Evolutionary conservation across 306 rosid genomes (phyloP), one percentile per base, ranked within the genome.

Genomic region (Cicer cuneatum): DNA sequence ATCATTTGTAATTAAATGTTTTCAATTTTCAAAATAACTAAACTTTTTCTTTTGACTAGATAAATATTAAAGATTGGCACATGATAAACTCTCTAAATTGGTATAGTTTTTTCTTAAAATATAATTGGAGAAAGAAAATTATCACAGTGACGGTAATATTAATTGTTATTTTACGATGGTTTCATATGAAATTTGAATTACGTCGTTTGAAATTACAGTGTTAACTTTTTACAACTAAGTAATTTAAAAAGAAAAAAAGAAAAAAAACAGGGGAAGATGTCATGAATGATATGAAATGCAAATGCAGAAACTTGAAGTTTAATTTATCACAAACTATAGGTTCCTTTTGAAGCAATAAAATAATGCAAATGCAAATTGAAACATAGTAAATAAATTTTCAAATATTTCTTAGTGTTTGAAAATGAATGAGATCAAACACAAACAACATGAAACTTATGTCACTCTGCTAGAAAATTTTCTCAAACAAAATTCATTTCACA

Each of bases 271-370:
- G n/a, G 38, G 54, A 5, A 24, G 39, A 41, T 63, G n/a, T 74
- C 16, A 37, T 18, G 64, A 56, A 81, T 39, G 54, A 49, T 33
- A 71, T 56, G 69, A 74, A 54, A 37, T 57, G 72, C 72, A 48
- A 82, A 57, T 76, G 67, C 52, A 65, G 60, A 58, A 66, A 66
- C 41, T 15, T 45, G 61, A 65, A 57, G 7, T 41, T 49, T 18
- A 11, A 13, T n/a, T 15, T 11, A 40, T 74, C 21, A 75, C 8
- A 71, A 35, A 49, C 9, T 4, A 3, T 19, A 56, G 18, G 15
- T 46, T 39, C 8, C 48, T 40, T 49, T 1, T 29, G 56, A 68
- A 43, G 41, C 10, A 83, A 16, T 39, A 54, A 63, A 83, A 16
- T 42, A 45, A 68, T 69, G 71, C 45, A 64, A 40, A 73, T 65